These are phyloP conservation scores for Acer campestre DNA, from an alignment of 345 rosid genomes.

Conservation along the genomic window DNA sequence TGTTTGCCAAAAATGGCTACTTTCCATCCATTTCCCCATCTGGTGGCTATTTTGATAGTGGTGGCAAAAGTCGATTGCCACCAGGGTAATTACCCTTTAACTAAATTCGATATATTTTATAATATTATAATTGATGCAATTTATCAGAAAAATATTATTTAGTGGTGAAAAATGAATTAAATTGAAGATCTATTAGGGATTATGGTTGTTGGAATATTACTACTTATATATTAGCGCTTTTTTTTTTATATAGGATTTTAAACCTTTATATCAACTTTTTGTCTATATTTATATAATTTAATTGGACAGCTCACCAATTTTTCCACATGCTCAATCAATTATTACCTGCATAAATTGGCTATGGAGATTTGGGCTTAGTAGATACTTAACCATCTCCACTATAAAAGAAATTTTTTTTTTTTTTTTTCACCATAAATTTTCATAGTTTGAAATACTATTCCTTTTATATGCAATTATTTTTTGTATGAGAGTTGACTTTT, in stretches of 20 bases:
- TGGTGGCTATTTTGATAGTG: no score
- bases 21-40: no score
- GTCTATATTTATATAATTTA: not conserved
- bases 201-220: not conserved
- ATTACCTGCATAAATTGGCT: not conserved
- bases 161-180: not conserved
- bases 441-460: not conserved
- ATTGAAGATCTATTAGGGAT: not conserved
- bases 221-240: not conserved
- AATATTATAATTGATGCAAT: not conserved
- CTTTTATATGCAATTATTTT: not conserved
- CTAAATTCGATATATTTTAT: not conserved
- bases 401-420: no score
- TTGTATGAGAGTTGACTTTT: not conserved
- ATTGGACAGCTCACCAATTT: conserved; percentile 3
- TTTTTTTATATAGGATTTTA: not conserved
- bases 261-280: not conserved
- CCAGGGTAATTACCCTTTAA: no score
- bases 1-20: no score
- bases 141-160: no score
- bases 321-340: conserved; percentile 1
- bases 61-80: no score
- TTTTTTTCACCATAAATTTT: no score
- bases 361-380: no score
- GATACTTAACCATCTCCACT: not conserved